Base-by-base conservation (phyloP, 2,329 filamentous ascomycete species). In the Herpomyces periplanetae region DNA sequence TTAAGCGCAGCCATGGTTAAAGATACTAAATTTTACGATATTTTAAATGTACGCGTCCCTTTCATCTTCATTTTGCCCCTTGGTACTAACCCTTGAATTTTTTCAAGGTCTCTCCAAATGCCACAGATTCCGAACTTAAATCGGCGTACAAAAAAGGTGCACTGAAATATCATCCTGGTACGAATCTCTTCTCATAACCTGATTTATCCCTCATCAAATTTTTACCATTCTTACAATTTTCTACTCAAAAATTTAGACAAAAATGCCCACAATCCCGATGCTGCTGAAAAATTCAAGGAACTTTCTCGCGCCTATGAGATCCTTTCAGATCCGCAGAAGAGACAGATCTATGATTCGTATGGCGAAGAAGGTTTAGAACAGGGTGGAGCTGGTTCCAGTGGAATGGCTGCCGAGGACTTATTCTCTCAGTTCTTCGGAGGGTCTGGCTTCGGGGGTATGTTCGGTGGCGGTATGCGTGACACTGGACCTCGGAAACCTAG, bases 241-340 rank as follows among this genome's bases (percentile, higher is more conserved):
- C 13, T 8, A 19, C 20, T 6, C 8, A 8, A 19, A 13, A 17
- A n/a, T 13, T 13, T 24, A 84, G 75, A 96, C 43, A 96, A 96
- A 53, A 96, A 96, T 42, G 57, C 62, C 27, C 58, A 80, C 47
- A 84, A 85, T 47, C 71, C 73, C 15, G 64, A 60, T 11, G 73
- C 80, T 19, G 71, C 75, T 31, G 71, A 87, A 25, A 96, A 88
- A 43, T 96, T 96, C 60, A 91, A 96, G 49, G 73, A 88, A 33
- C 52, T 88, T 25, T 85, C 71, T 27, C 62, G 75, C 35, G 80
- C 80, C 25, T 96, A 91, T 43, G 80, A 96, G 47, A 52, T 84
- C 28, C 59, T 96, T 8, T 80, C 65, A 30, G 80, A 96, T 36
- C 40, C 65, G 15, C 64, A 88, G 40, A 88, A 88, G 51, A 68